A percentile compares a stretch with the other conserved stretches of the same genome.
Evolutionary conservation across 2,329 filamentous ascomycete species (phyloP).

Genomic region (Decorospora gaudefroyi): DNA sequence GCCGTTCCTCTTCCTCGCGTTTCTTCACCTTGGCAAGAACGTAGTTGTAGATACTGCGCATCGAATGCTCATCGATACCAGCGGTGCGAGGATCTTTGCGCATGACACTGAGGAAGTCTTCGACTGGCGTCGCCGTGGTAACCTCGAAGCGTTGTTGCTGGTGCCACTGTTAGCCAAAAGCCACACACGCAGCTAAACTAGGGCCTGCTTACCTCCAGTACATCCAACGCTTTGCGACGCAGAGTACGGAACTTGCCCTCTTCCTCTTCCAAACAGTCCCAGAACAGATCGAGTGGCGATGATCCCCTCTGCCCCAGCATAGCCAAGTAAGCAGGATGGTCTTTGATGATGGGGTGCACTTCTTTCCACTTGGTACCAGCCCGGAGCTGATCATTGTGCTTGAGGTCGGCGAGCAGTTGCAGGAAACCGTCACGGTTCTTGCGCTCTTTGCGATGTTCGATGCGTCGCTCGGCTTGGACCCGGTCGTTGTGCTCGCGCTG

Average conservation of each 20-base stretch:
- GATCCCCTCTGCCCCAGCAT: constrained; percentile 86
- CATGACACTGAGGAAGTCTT: constrained; percentile 84
- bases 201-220: constrained; percentile 85
- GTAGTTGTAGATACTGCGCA: constrained; percentile 82
- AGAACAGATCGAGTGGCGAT: constrained; percentile 88
- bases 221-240: constrained; percentile 82
- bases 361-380: constrained; percentile 89
- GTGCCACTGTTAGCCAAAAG: constrained; percentile 11
- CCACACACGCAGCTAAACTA: constrained; percentile 42
- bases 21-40: constrained; percentile 84
- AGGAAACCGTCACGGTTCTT: constrained; percentile 83
- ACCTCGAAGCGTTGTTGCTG: constrained; percentile 93
- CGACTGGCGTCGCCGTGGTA: constrained; percentile 80
- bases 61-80: constrained; percentile 78
- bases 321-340: constrained; percentile 79
- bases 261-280: constrained; percentile 93
- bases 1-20: constrained; percentile 81
- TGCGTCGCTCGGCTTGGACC: constrained; percentile 83
- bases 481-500: constrained; percentile 91
- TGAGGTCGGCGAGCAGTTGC: constrained; percentile 73
- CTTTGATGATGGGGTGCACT: constrained; percentile 72
- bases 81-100: constrained; percentile 85
- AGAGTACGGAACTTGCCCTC: constrained; percentile 81
- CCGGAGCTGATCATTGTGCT: constrained; percentile 77
- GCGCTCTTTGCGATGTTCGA: constrained; percentile 79